Percentiles rank a stretch among this genome's conserved stretches.
These are phyloP conservation scores for Ophiostoma perfectum DNA, from an alignment of 2,329 filamentous ascomycete genomes.

Conservation along the genomic window DNA sequence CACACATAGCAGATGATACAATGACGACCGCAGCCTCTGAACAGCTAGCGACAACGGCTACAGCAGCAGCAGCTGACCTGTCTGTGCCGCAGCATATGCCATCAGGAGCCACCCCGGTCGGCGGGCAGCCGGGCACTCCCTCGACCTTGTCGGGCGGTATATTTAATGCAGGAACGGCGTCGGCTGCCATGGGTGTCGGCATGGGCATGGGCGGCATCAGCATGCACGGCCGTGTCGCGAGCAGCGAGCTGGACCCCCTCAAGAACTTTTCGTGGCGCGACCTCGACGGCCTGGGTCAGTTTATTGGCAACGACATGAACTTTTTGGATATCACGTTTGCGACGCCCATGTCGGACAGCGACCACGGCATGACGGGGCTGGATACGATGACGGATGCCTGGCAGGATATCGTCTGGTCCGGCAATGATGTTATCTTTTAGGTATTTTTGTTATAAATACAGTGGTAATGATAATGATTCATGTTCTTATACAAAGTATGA, in stretches of 20 bases:
- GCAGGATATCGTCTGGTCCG: slow-evolving; percentile 22
- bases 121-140: not conserved
- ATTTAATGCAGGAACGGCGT: not conserved
- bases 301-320: slow-evolving; percentile 22
- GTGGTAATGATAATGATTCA: not conserved
- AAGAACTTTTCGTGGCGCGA: slow-evolving; percentile 21
- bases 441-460: not conserved
- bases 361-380: slow-evolving; percentile 15
- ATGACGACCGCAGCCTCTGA: not conserved
- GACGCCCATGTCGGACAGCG: slow-evolving; percentile 21
- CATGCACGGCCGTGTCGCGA: slow-evolving; percentile 1
- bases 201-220: slow-evolving; percentile 8
- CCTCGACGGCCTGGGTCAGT: slow-evolving; percentile 21
- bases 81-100: not conserved
- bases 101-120: not conserved
- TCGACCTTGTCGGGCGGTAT: not conserved
- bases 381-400: slow-evolving; percentile 20
- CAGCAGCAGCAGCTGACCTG: not conserved
- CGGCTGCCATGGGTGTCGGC: not conserved
- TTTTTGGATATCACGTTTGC: slow-evolving; percentile 19
- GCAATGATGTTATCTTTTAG: slow-evolving; percentile 20
- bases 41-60: not conserved
- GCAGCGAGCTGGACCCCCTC: slow-evolving; percentile 16
- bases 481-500: too few species aligned
- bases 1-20: not conserved